Conservation (phyloP, 192 early-diverging fungal genomes). For the Coemansia sp. region DNA sequence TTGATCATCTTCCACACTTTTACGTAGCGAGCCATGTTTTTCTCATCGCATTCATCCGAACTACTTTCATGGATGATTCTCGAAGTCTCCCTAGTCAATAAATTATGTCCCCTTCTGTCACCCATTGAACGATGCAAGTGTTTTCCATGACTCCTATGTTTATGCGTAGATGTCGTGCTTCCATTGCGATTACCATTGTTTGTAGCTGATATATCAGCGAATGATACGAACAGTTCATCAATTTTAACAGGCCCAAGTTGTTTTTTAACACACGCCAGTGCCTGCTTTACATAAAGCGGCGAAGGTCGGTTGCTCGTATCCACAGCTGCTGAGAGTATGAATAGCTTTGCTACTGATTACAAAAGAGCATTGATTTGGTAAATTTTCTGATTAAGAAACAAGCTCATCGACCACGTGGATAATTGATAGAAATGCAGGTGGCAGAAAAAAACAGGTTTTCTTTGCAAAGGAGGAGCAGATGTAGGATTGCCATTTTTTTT, state of each 20-base stretch:
- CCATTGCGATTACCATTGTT: background rate
- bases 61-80: background rate
- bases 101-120: background rate
- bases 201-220: slow-evolving; percentile 25
- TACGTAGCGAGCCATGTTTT: slow-evolving; percentile 39
- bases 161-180: background rate
- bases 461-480: too few relatives aligned
- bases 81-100: background rate
- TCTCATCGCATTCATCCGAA: background rate
- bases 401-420: too few relatives aligned
- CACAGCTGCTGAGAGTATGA: slow-evolving; percentile 35
- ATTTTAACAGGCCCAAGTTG: slow-evolving; percentile 43
- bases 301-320: slow-evolving; percentile 39
- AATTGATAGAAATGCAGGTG: too few relatives aligned
- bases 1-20: slow-evolving; percentile 37
- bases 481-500: too few relatives aligned
- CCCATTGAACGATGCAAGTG: background rate
- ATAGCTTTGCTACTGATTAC: slow-evolving; percentile 39
- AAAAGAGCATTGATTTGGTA: background rate
- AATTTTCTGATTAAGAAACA: too few relatives aligned
- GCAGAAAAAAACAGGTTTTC: too few relatives aligned
- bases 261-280: slow-evolving; percentile 32
- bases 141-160: background rate
- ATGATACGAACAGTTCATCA: slow-evolving; percentile 49
- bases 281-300: slow-evolving; percentile 39